phyloP scores from a whole-genome alignment of 2,329 filamentous ascomycete species.

The Didymella exigua region DNA sequence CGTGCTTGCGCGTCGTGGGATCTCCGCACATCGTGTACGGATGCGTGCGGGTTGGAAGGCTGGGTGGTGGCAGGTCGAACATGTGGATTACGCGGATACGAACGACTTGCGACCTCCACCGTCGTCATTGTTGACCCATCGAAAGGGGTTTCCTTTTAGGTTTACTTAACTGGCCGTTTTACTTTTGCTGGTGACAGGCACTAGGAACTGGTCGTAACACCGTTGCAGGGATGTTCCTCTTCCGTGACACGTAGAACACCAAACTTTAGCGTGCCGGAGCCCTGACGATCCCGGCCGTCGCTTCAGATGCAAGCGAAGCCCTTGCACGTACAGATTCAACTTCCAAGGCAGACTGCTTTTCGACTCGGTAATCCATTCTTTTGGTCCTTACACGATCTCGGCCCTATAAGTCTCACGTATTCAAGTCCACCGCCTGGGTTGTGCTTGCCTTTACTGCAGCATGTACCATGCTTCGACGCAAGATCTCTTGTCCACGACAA shows the following conservation, averaged over 20 bases:
- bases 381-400: constrained; percentile 14
- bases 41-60: background rate
- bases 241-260: constrained; percentile 26
- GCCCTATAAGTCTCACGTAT: constrained; percentile 11
- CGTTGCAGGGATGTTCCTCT: constrained; percentile 34
- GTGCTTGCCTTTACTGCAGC: constrained; percentile 25
- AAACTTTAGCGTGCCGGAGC: constrained; percentile 26
- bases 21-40: background rate
- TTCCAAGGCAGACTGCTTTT: constrained; percentile 17
- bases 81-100: background rate
- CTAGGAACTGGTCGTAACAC: constrained; percentile 17
- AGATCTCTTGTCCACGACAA: constrained; percentile 1
- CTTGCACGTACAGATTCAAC: constrained; percentile 20
- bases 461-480: constrained; percentile 5
- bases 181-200: constrained; percentile 25
- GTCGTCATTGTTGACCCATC: constrained; percentile 26
- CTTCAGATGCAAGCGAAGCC: constrained; percentile 20
- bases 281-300: constrained; percentile 21
- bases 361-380: constrained; percentile 13
- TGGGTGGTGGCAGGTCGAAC: background rate
- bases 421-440: constrained; percentile 13
- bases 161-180: constrained; percentile 20
- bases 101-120: constrained; percentile 6
- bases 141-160: background rate
- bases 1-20: background rate